Evolutionary conservation across 1,139 yeast genomes (phyloP).

Genomic region (Kurtzmaniella quercitrusa): DNA sequence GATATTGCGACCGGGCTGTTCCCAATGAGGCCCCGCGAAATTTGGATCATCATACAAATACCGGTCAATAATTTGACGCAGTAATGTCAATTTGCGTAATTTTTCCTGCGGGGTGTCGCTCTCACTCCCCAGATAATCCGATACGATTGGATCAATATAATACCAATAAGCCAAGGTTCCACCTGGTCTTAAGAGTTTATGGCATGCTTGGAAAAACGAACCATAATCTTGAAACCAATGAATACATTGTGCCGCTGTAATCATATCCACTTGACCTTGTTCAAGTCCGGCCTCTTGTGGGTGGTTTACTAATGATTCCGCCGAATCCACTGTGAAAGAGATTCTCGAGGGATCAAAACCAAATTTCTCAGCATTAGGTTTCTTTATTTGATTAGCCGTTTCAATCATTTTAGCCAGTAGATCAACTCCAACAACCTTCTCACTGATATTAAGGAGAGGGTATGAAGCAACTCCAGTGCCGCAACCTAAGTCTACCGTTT

Average conservation of each 20-base stretch:
- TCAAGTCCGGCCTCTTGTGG: constrained; percentile 9
- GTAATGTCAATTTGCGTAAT: constrained; percentile 18
- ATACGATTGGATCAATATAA: constrained; percentile 39
- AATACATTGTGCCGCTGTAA: constrained; percentile 45
- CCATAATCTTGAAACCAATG: constrained; percentile 44
- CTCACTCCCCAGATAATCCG: constrained; percentile 20
- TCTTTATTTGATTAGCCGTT: constrained; percentile 27
- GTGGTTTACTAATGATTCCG: constrained; percentile 25
- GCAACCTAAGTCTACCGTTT: constrained; percentile 36
- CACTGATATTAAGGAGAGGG: constrained; percentile 29
- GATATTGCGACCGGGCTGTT: constrained; percentile 41
- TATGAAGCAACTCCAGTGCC: constrained; percentile 41
- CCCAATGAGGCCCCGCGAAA: constrained; percentile 42
- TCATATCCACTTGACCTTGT: constrained; percentile 27
- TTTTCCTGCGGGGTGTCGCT: constrained; percentile 13
- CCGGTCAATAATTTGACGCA: constrained; percentile 25
- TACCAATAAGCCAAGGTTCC: constrained; percentile 44
- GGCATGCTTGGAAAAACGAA: constrained; percentile 25
- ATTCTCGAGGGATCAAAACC: constrained; percentile 27
- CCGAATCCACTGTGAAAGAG: constrained; percentile 30
- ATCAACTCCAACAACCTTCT: constrained; percentile 32
- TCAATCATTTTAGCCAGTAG: constrained; percentile 32
- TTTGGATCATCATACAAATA: constrained; percentile 34
- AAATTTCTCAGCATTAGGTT: constrained; percentile 20
- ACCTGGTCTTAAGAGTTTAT: constrained; percentile 28